phyloP scores from a whole-genome alignment of 495 filamentous ascomycete species.

The Beverwykella pulmonaria region DNA sequence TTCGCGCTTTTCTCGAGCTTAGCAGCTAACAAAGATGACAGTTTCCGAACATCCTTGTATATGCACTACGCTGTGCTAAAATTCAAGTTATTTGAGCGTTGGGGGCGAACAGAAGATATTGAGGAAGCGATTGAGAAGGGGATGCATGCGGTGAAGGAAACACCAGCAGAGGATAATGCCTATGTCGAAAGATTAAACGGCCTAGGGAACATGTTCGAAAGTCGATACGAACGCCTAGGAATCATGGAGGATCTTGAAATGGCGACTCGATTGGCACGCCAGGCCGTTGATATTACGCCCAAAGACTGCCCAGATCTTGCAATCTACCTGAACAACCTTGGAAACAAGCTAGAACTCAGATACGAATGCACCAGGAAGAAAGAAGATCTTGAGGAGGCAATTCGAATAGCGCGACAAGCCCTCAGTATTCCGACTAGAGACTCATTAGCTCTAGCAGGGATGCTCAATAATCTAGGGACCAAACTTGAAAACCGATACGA shows the following conservation, averaged over 20 bases:
- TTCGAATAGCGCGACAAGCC: not conserved
- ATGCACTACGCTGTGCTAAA: too few relatives aligned
- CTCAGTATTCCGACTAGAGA: too few relatives aligned
- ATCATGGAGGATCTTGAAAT: not conserved
- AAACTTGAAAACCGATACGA: too few relatives aligned
- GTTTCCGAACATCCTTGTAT: too few relatives aligned
- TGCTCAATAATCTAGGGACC: too few relatives aligned
- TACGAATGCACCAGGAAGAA: not conserved
- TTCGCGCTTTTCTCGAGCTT: too few relatives aligned
- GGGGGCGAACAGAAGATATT: not conserved
- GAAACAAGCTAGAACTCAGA: not conserved
- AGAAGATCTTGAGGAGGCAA: not conserved
- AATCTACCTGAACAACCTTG: not conserved
- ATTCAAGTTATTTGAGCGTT: not conserved
- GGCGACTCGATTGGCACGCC: not conserved
- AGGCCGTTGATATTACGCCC: not conserved
- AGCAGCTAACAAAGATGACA: too few relatives aligned
- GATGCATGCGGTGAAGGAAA: not conserved
- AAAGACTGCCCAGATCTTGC: not conserved
- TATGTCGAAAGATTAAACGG: not conserved
- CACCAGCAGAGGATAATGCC: not conserved
- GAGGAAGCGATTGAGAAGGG: slow-evolving; percentile 1
- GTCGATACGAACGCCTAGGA: not conserved
- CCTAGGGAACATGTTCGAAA: not conserved
- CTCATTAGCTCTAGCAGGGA: too few relatives aligned